These are phyloP conservation scores for Tolypocladium pustulatum DNA, from an alignment of 2,329 filamentous ascomycete species.

Conservation along the genomic window DNA sequence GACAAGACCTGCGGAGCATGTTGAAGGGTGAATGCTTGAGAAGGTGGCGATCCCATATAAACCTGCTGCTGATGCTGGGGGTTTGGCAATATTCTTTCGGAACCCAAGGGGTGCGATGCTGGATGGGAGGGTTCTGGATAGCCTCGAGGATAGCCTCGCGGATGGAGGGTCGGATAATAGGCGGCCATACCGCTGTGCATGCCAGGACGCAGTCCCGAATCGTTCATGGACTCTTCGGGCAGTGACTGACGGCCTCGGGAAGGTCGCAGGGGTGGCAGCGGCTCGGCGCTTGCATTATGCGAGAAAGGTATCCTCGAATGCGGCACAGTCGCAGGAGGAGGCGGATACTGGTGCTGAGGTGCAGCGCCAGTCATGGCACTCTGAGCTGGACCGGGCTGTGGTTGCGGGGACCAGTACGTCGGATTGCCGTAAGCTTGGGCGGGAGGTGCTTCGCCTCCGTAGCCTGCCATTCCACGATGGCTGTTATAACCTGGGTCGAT, in stretches of 20 bases:
- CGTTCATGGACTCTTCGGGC: conserved; percentile 21
- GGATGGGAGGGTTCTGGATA: conserved; percentile 20
- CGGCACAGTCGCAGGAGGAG: conserved; percentile 8
- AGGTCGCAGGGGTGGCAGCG: conserved; percentile 27
- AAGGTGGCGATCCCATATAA: conserved; percentile 24
- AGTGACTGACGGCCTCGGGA: conserved; percentile 23
- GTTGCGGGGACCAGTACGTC: conserved; percentile 23
- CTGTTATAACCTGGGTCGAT: conserved; percentile 20
- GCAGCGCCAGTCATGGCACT: conserved; percentile 2
- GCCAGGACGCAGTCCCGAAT: conserved; percentile 18
- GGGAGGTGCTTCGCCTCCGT: conserved; percentile 14
- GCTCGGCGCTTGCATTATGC: conserved; percentile 22
- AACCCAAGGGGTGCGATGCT: conserved; percentile 14
- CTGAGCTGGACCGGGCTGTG: not conserved
- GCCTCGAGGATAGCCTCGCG: conserved; percentile 19
- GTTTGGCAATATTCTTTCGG: conserved; percentile 24
- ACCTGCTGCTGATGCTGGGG: conserved; percentile 12
- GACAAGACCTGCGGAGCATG: conserved; percentile 20
- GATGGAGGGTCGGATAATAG: conserved; percentile 20
- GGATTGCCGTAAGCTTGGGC: conserved; percentile 13
- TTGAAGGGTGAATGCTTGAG: conserved; percentile 13
- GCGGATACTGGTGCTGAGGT: conserved; percentile 14
- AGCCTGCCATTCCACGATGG: conserved; percentile 20
- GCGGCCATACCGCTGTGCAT: conserved; percentile 12
- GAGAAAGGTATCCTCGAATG: conserved; percentile 24